Base-by-base conservation (phyloP, 495 filamentous ascomycete genomes). In the Neurospora tetraspora region DNA sequence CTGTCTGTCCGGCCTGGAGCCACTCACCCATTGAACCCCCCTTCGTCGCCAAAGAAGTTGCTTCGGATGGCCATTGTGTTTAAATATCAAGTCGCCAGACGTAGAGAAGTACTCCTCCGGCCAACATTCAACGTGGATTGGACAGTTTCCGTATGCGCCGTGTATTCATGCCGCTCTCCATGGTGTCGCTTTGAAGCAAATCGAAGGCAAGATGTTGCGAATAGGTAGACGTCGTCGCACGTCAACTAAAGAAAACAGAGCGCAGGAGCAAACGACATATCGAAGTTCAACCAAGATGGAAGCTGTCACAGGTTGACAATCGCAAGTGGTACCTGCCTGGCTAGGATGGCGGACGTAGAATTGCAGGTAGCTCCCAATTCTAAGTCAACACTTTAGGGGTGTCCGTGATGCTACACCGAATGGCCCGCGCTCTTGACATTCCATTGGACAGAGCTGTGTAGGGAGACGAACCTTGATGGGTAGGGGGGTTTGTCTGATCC, bases 1-100 rank as follows among this genome's bases (percentile, higher is more conserved):
- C 53, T 61, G 27, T 65, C 53, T 65, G 27, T 65, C 53, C 27
- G 31, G 53, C 27, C 27, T 59, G 20, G 14, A 34, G 27, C 34
- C 27, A 65, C 53, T 65, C 72, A 77, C 76, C 75, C 71, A 61
- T 76, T 71, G 47, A 76, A 76, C 6, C 34, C 71, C 6, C 38
- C 18, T 7, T 70, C 69, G 43, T 71, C 36, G 34, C 42, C 23
- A 20, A 70, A 65, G 31, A 70, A 73, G 43, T 42, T 59, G 31
- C 34, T 40, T 40, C 39, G 45, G 42, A 53, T 74, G 71, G 73
- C 40, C 75, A 76, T 76, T 31, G 12, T 65, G 53, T 31, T 31
- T 27, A 5, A 36, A 18, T 34, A 34, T 65, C 3, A 34, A 65
- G 53, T 34, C 12, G 53, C 53, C 53, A 65, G 14, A 65, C 7